A percentile compares a stretch with the other conserved stretches of the same genome.
phyloP scores from a whole-genome alignment of 257 asterid genomes.

The Eustoma russellianum region DNA sequence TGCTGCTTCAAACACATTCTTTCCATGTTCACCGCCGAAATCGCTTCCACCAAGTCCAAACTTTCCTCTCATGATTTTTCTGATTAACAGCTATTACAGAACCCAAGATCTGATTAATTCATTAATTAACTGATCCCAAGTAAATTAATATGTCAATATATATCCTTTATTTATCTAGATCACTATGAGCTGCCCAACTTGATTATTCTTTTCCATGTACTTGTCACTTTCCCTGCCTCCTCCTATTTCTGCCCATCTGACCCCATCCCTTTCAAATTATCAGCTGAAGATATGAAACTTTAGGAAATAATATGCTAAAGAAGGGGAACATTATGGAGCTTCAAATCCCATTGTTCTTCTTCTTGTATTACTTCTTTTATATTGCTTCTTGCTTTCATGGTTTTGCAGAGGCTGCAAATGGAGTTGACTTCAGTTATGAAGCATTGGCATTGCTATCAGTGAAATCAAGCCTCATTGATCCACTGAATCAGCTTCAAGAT shows the following conservation, averaged over 20 bases:
- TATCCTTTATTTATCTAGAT: too few relatives aligned
- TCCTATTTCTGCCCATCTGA: conserved; percentile 18
- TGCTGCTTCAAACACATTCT: conserved; percentile 43
- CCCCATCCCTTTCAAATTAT: conserved; percentile 12
- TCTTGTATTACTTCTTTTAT: conserved; percentile 14
- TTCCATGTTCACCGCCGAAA: conserved; percentile 68
- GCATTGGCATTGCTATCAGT: conserved; percentile 37
- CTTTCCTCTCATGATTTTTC: conserved; percentile 27
- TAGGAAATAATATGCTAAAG: conserved; percentile 4
- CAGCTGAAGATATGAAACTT: conserved; percentile 1
- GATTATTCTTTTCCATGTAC: too few relatives aligned
- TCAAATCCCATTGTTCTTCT: conserved; percentile 14
- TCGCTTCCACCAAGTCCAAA: conserved; percentile 45
- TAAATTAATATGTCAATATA: too few relatives aligned
- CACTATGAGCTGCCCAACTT: too few relatives aligned
- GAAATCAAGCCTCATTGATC: conserved; percentile 45
- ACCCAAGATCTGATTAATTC: conserved; percentile 65
- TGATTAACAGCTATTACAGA: conserved; percentile 51
- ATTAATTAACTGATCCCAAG: conserved; percentile 9
- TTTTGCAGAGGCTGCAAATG: conserved; percentile 12
- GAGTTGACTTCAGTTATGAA: conserved; percentile 21
- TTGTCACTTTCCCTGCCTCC: neutral
- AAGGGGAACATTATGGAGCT: conserved; percentile 30
- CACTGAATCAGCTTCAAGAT: conserved; percentile 37
- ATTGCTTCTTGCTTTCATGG: conserved; percentile 13